Base-by-base conservation (phyloP, 192 early-diverging fungal species). In the Entophlyctis luteolus region DNA sequence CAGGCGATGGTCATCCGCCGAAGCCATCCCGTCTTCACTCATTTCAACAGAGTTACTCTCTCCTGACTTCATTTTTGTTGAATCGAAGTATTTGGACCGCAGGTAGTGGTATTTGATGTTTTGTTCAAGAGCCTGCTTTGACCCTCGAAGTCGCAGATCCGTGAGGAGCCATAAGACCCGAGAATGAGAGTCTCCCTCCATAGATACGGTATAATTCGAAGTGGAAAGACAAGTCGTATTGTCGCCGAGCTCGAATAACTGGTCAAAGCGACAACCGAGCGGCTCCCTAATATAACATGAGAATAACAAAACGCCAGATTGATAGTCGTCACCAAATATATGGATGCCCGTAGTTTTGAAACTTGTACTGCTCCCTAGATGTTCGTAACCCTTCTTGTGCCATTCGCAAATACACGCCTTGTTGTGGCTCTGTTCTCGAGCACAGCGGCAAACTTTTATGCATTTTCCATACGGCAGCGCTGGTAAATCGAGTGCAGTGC, bases 351-450 rank as follows among this genome's bases (percentile, higher is more conserved):
- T 32, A 49, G 18, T 16, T 49, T 23, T 47, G 32, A 16, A 31
- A 32, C 0, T 32, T 47, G 23, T 25, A 2, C 3, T 1, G 20
- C 27, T 63, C 60, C 18, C 60, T 6, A 14, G 27, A 27, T 14
- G 60, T 53, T n/a, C n/a, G n/a, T n/a, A n/a, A n/a, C n/a, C n/a
- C 36, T 27, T 63, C 60, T 1, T 3, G 8, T 14, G 42, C 50
- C 42, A 63, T 63, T 6, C 32, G 28, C 16, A 63, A n/a, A 33
- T 29, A 63, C 10, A 63, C 48, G 1, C 60, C 60, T 37, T 63
- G 60, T 25, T 47, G 42, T 5, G 60, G 60, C 18, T 63, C 60
- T 8, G 29, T 49, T 16, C 60, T 31, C 27, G 46, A 47, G 35
- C 60, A 63, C 8, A 49, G 27, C 3, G 60, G 60, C 16, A 63